Evolutionary conservation across 2,329 filamentous ascomycete species (phyloP).

Genomic region (Penicillium palitans): DNA sequence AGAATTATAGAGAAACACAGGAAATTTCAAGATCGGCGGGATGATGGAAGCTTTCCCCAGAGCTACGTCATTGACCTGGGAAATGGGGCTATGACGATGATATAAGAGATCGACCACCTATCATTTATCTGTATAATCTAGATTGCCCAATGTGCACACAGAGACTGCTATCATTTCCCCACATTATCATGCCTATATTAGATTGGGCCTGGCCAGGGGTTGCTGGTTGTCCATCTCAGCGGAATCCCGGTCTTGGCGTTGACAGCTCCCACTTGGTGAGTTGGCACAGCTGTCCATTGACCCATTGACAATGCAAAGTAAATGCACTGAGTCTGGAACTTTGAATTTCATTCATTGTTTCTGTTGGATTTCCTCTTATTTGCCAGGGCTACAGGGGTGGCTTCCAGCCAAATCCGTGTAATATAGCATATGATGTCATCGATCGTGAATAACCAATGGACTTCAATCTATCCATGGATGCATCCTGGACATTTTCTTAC

Average conservation of each 20-base stretch:
- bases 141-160: neutral
- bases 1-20: neutral
- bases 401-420: neutral
- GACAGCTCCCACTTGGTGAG: neutral
- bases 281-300: neutral
- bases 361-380: no score
- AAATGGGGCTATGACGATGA: constrained; percentile 24
- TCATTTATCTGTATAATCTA: constrained; percentile 1
- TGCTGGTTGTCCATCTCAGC: neutral
- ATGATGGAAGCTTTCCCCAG: constrained; percentile 17
- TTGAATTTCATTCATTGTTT: no score
- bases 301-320: neutral
- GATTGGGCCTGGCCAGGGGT: neutral
- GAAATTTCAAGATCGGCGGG: neutral
- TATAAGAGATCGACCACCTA: constrained; percentile 2
- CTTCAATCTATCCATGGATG: no score
- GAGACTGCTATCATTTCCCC: constrained; percentile 1
- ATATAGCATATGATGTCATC: neutral
- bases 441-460: neutral
- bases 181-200: constrained; percentile 1
- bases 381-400: neutral
- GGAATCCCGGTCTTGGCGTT: neutral
- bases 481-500: neutral
- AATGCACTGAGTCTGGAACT: no score
- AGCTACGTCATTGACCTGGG: constrained; percentile 27